Evolutionary conservation across 2,329 filamentous ascomycete genomes (phyloP), one percentile per base, ranked within the genome.

Genomic region (Escovopsis sp.): DNA sequence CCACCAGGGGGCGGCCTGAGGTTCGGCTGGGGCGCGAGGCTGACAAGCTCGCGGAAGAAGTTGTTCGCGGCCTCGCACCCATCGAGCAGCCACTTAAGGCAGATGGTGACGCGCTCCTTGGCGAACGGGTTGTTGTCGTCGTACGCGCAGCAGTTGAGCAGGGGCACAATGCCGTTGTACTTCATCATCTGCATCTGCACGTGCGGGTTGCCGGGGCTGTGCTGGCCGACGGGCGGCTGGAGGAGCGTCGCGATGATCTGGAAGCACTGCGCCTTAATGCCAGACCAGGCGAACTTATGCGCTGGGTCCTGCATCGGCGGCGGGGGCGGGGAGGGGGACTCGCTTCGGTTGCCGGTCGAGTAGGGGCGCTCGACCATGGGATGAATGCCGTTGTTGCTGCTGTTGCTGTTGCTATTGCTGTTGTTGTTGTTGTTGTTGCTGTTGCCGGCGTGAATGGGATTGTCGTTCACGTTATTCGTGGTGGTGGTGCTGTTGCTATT

Each of bases 91-190:
- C 76, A 92, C 52, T 88, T 87, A n/a, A 92, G 67, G 45, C 82
- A 87, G 52, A 93, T 77, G 34, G 87, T 84, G 3, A 85, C 83
- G 43, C 87, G 82, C 55, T 96, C 88, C 48, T 88, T 84, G 43
- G 93, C 87, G 52, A 88, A 94, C 1, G 86, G 85, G 50, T 94
- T 94, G 58, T 93, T 76, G 46, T 88, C 85, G 51, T 96, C 88
- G 52, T 90, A 90, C 23, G 77, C 72, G 48, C 86, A 94, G 57
- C 86, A 94, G 49, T 86, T 86, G 13, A 94, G 70, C 15, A 96
- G 69, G 0, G 83, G 78, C 45, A 93, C 82, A 30, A 96, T 81
- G 29, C 88, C 88, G 43, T 85, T 82, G 47, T 88, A 74, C 33
- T 76, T 71, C 31, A 92, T 73, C 42, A 96, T 83, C 53, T 94